A percentile compares a stretch with the other conserved stretches of the same genome.
These are phyloP conservation scores for Phytophthora agathidicida DNA, from an alignment of 352 stramenopile species.

Conservation along the genomic window DNA sequence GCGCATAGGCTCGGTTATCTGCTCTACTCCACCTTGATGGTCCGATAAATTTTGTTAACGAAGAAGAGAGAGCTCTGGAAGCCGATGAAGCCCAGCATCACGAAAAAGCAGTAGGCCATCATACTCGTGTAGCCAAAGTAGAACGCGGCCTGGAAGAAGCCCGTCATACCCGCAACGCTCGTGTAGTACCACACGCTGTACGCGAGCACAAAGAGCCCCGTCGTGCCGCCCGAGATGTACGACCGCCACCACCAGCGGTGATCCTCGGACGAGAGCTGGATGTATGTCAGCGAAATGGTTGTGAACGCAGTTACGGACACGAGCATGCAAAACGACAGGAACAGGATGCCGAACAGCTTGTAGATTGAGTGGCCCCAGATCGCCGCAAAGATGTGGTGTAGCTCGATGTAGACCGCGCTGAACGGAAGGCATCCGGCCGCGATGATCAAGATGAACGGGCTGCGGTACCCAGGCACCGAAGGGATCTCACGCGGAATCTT, in stretches of 20 bases:
- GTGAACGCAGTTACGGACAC: constrained; percentile 97
- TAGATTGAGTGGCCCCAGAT: constrained; percentile 99
- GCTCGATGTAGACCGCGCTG: constrained; percentile 98
- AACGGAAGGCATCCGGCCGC: constrained; percentile 97
- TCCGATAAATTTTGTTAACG: constrained; percentile 97
- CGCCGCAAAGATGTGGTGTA: constrained; percentile 98
- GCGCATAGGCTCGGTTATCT: neutral
- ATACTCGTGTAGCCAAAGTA: constrained; percentile 99
- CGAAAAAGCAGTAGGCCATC: constrained; percentile 96
- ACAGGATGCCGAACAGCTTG: constrained; percentile 97
- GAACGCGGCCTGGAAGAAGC: constrained; percentile 95
- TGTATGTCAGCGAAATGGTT: constrained; percentile 97
- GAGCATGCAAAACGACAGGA: constrained; percentile 96
- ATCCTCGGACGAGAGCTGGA: constrained; percentile 96
- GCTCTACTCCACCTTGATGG: constrained; percentile 95
- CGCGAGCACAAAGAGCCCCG: constrained; percentile 94
- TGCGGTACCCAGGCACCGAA: constrained; percentile 88
- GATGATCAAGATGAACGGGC: constrained; percentile 86
- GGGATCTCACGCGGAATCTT: constrained; percentile 96
- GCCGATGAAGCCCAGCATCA: constrained; percentile 97
- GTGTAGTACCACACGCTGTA: constrained; percentile 98
- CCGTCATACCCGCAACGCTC: constrained; percentile 93
- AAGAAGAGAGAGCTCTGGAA: constrained; percentile 97
- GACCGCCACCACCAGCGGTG: constrained; percentile 98
- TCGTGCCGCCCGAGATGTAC: constrained; percentile 95